Conservation (phyloP, 192 early-diverging fungal species). For the Haplosporangium gracile region DNA sequence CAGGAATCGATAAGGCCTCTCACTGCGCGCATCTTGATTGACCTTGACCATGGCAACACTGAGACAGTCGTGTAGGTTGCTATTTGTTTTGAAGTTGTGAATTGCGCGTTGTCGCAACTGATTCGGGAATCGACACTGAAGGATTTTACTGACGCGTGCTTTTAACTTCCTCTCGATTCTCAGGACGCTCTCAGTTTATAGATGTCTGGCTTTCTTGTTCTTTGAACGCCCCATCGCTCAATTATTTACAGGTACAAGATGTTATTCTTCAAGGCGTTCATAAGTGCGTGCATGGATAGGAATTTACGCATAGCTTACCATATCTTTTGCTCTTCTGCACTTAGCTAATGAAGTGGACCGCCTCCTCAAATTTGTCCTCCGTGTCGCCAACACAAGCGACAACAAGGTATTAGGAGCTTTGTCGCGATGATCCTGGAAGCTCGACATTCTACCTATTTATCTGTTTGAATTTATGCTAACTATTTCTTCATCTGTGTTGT, state of each 20-base stretch:
- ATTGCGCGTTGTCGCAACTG: not conserved
- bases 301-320: not conserved
- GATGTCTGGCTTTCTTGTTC: conserved; percentile 25
- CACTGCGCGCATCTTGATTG: not conserved
- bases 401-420: conserved; percentile 17
- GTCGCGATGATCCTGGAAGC: not conserved
- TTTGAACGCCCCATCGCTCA: conserved; percentile 18
- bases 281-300: not conserved
- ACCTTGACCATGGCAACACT: conserved; percentile 20
- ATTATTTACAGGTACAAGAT: conserved; percentile 28
- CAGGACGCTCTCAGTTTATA: conserved; percentile 22
- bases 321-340: not conserved
- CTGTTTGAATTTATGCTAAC: not conserved
- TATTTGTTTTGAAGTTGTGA: no score
- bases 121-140: no score
- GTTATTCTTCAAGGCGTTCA: no score
- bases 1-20: conserved; percentile 19
- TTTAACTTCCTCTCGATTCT: not conserved
- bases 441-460: not conserved
- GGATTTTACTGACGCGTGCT: no score
- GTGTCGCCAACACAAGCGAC: conserved; percentile 11
- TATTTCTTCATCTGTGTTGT: not conserved
- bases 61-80: not conserved
- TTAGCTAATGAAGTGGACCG: conserved; percentile 25
- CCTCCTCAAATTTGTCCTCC: conserved; percentile 7